Evolutionary conservation across 495 filamentous ascomycete species (phyloP).

Genomic region (Penicillium lividum): DNA sequence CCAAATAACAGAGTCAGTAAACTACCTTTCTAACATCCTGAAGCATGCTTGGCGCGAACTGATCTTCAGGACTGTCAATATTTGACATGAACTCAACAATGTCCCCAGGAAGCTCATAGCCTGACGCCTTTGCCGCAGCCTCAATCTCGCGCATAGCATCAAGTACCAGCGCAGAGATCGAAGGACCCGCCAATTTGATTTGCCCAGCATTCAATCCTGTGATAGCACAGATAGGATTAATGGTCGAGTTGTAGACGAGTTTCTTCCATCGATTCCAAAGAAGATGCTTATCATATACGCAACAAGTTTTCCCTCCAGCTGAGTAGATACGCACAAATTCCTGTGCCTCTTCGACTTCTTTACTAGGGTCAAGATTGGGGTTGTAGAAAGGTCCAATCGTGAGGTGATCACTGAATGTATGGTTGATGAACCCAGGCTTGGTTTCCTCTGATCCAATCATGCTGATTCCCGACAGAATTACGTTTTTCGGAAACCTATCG

Average conservation of each 20-base stretch:
- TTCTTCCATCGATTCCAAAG: slow-evolving; percentile 44
- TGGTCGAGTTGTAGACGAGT: slow-evolving; percentile 26
- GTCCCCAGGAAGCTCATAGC: slow-evolving; percentile 33
- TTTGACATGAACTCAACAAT: slow-evolving; percentile 24
- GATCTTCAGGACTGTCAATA: background rate
- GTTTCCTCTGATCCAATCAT: slow-evolving; percentile 5
- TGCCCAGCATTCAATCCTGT: slow-evolving; percentile 13
- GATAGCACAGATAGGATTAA: slow-evolving; percentile 16
- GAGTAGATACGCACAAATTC: slow-evolving; percentile 42
- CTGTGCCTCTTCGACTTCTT: slow-evolving; percentile 26
- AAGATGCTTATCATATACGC: slow-evolving; percentile 35
- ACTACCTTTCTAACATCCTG: slow-evolving; percentile 7
- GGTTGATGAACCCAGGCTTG: background rate
- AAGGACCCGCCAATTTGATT: slow-evolving; percentile 10
- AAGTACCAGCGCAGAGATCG: slow-evolving; percentile 8
- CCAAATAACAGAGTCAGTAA: background rate
- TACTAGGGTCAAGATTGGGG: slow-evolving; percentile 15
- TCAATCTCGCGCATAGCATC: slow-evolving; percentile 21
- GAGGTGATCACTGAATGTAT: slow-evolving; percentile 26
- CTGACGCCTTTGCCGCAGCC: slow-evolving; percentile 18
- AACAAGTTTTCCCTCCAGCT: slow-evolving; percentile 27
- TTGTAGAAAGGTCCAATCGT: slow-evolving; percentile 49
- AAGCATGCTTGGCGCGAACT: slow-evolving; percentile 4
- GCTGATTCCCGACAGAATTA: background rate
- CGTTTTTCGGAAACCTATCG: background rate